Evolutionary conservation across 2,329 filamentous ascomycete genomes (phyloP).

Genomic region (Hirsutella thompsonii): DNA sequence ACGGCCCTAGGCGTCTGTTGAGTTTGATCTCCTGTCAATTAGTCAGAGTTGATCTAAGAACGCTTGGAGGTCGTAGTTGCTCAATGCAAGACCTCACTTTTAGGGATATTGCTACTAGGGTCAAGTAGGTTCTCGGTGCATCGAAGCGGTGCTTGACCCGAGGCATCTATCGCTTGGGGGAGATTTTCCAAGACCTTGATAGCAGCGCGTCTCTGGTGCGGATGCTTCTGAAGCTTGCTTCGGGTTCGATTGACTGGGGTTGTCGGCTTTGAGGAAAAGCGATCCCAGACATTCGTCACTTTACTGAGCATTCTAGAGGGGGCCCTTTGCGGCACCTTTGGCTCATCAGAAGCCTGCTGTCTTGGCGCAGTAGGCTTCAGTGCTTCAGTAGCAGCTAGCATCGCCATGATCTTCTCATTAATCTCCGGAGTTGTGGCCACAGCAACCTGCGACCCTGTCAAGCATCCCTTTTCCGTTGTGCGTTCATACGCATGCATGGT

Average conservation of each 20-base stretch:
- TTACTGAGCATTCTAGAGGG: conserved; percentile 19
- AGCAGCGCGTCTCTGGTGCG: neutral
- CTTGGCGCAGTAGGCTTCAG: conserved; percentile 17
- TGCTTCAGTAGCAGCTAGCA: conserved; percentile 22
- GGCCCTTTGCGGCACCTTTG: conserved; percentile 15
- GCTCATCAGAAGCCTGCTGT: conserved; percentile 4
- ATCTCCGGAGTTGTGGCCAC: conserved; percentile 12
- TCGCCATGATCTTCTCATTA: conserved; percentile 19
- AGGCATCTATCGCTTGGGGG: neutral
- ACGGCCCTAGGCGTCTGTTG: no score
- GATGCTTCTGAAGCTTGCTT: conserved; percentile 5
- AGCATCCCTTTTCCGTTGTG: neutral
- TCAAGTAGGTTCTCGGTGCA: neutral
- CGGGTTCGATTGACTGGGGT: conserved; percentile 8
- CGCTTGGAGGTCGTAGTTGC: no score
- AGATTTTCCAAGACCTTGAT: neutral
- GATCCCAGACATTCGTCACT: conserved; percentile 19
- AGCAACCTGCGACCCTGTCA: neutral
- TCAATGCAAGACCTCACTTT: no score
- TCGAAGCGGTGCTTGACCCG: neutral
- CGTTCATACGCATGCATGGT: neutral
- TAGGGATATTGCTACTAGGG: neutral
- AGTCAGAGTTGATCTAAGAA: no score
- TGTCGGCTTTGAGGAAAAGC: conserved; percentile 15
- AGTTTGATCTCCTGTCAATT: no score